A percentile compares a stretch with the other conserved stretches of the same genome.
Evolutionary conservation across 2,329 filamentous ascomycete genomes (phyloP).

Genomic region (Fusarium sp.): DNA sequence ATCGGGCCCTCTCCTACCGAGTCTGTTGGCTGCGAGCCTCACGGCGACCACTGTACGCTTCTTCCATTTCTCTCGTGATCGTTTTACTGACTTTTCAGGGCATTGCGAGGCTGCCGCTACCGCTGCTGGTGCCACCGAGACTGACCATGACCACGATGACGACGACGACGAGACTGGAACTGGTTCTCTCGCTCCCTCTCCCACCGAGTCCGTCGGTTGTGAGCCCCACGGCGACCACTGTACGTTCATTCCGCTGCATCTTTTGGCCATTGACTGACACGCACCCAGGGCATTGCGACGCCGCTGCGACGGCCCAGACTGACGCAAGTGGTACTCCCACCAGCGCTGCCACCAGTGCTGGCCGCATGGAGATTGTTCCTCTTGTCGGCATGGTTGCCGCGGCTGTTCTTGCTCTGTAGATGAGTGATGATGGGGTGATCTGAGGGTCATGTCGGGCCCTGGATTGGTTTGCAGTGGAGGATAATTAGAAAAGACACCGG

Average conservation of each 20-base stretch:
- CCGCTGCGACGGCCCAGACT: slow-evolving; percentile 16
- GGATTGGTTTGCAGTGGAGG: slow-evolving; percentile 24
- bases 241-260: background rate
- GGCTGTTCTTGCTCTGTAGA: slow-evolving; percentile 38
- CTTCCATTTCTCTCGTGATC: too few species aligned
- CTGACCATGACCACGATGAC: slow-evolving; percentile 28
- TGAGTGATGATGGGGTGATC: background rate
- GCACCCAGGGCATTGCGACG: slow-evolving; percentile 39
- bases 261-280: background rate
- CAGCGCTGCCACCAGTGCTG: slow-evolving; percentile 5
- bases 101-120: slow-evolving; percentile 40
- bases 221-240: slow-evolving; percentile 42
- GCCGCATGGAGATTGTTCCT: slow-evolving; percentile 31
- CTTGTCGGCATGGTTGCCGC: slow-evolving; percentile 37
- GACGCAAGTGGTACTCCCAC: slow-evolving; percentile 13
- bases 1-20: slow-evolving; percentile 35
- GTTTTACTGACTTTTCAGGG: slow-evolving; percentile 14
- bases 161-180: slow-evolving; percentile 4
- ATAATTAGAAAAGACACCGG: slow-evolving; percentile 30
- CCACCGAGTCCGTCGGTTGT: slow-evolving; percentile 40
- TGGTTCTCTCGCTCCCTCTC: slow-evolving; percentile 21
- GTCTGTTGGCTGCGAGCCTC: slow-evolving; percentile 37
- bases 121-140: slow-evolving; percentile 23
- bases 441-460: slow-evolving; percentile 19
- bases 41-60: slow-evolving; percentile 39